Percentiles rank a stretch among this genome's conserved stretches.
Evolutionary conservation across 2,329 filamentous ascomycete genomes (phyloP).

Genomic region (Thielaviopsis punctulata): DNA sequence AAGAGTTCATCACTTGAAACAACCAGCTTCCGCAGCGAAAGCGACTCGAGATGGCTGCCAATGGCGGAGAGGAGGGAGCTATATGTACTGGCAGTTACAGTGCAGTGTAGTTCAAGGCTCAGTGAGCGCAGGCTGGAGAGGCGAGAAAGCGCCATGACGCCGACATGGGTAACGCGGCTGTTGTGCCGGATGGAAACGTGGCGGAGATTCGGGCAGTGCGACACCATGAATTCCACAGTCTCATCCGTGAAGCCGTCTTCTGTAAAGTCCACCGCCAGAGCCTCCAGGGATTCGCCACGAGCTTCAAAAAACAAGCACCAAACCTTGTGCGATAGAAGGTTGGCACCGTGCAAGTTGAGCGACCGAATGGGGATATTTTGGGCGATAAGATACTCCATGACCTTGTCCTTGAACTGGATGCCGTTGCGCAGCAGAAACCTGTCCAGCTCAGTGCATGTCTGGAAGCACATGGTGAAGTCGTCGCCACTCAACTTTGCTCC

Average conservation of each 20-base stretch:
- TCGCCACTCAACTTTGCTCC: constrained; percentile 48
- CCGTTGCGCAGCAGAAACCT: constrained; percentile 63
- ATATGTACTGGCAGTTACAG: constrained; percentile 39
- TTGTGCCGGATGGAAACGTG: constrained; percentile 72
- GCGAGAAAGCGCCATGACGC: constrained; percentile 45
- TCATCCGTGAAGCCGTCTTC: constrained; percentile 68
- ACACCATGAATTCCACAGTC: constrained; percentile 42
- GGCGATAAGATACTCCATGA: constrained; percentile 64
- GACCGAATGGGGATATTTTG: constrained; percentile 52
- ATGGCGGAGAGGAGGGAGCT: constrained; percentile 42
- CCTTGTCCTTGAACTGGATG: constrained; percentile 79
- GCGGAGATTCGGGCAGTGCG: constrained; percentile 48
- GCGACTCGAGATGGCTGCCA: constrained; percentile 51
- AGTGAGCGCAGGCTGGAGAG: constrained; percentile 54
- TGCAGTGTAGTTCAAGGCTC: constrained; percentile 47
- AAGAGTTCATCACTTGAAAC: constrained; percentile 54
- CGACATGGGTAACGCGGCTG: constrained; percentile 49
- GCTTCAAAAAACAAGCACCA: constrained; percentile 55
- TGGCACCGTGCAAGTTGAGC: constrained; percentile 68
- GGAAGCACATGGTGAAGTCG: constrained; percentile 69
- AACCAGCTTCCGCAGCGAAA: constrained; percentile 57
- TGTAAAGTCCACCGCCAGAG: constrained; percentile 65
- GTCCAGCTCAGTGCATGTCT: constrained; percentile 50
- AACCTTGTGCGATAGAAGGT: constrained; percentile 58
- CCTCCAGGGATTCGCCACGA: constrained; percentile 47